Conservation (phyloP, 2,329 filamentous ascomycete genomes). For the Arthrobotrys conoides region DNA sequence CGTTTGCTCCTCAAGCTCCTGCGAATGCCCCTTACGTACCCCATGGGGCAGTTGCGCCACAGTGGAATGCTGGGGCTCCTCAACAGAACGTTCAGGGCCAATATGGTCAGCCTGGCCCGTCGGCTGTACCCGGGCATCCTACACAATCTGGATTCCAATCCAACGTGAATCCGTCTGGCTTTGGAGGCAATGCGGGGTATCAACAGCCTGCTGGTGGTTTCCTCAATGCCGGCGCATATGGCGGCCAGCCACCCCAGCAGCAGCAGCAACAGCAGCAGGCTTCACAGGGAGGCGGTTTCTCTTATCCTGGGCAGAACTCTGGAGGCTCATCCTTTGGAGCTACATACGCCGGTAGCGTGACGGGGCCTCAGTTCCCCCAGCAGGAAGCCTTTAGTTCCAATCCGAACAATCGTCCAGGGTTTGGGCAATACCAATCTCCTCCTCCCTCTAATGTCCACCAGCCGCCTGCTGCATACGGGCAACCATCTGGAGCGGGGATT, state of each 20-base stretch:
- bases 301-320: conserved; percentile 43
- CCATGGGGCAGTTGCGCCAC: conserved; percentile 38
- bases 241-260: conserved; percentile 34
- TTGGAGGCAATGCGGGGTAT: conserved; percentile 45
- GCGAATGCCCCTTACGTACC: conserved; percentile 52
- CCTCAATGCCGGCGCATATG: conserved; percentile 45
- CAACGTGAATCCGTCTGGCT: conserved; percentile 41
- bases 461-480: conserved; percentile 48
- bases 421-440: conserved; percentile 52
- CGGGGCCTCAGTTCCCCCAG: conserved; percentile 52
- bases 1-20: conserved; percentile 48
- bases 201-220: conserved; percentile 50
- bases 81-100: conserved; percentile 46
- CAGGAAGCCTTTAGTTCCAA: conserved; percentile 44
- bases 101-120: conserved; percentile 44
- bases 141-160: conserved; percentile 40
- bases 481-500: conserved; percentile 29
- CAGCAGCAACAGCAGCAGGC: conserved; percentile 39
- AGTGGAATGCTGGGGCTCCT: conserved; percentile 54
- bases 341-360: conserved; percentile 52
- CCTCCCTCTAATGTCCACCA: conserved; percentile 51
- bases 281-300: conserved; percentile 42
- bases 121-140: conserved; percentile 3
- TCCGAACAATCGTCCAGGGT: conserved; percentile 40
- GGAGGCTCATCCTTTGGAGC: conserved; percentile 48